These are phyloP conservation scores for Ophiostoma himal-ulmi DNA, from an alignment of 2,329 filamentous ascomycete genomes.

Conservation along the genomic window DNA sequence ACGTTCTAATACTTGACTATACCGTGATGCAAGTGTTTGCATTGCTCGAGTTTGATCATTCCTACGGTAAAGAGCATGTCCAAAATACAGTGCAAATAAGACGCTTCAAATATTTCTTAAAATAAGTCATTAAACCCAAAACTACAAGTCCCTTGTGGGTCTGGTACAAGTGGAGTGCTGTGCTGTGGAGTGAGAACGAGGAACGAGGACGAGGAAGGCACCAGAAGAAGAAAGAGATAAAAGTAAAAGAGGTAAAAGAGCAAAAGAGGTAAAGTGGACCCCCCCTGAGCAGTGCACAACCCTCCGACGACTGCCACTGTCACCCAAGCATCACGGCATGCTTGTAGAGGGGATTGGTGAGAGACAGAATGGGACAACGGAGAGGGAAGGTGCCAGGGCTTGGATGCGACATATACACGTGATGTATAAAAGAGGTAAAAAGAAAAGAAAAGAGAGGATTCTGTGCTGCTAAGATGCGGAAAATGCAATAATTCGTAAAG, in stretches of 20 bases:
- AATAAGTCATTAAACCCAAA: background rate
- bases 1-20: background rate
- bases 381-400: background rate
- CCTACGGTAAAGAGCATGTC: background rate
- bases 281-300: slow-evolving; percentile 5
- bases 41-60: background rate
- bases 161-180: background rate
- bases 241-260: background rate
- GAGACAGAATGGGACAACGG: background rate
- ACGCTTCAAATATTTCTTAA: background rate
- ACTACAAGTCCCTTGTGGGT: slow-evolving; percentile 4
- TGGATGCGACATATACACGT: background rate
- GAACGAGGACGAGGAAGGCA: slow-evolving; percentile 2
- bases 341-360: background rate
- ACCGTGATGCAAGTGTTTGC: background rate
- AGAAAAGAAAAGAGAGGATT: background rate
- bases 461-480: background rate
- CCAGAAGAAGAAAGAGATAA: background rate
- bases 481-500: no score
- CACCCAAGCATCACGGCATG: background rate
- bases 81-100: slow-evolving; percentile 10
- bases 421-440: background rate
- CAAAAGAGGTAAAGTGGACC: slow-evolving; percentile 2
- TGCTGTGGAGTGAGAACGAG: slow-evolving; percentile 1
- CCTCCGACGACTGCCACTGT: background rate